Percentiles rank a stretch among this genome's conserved stretches.
These are phyloP conservation scores for Cryptococcus wingfieldii DNA, from an alignment of 1,284 basidiomycete genomes.

Conservation along the genomic window DNA sequence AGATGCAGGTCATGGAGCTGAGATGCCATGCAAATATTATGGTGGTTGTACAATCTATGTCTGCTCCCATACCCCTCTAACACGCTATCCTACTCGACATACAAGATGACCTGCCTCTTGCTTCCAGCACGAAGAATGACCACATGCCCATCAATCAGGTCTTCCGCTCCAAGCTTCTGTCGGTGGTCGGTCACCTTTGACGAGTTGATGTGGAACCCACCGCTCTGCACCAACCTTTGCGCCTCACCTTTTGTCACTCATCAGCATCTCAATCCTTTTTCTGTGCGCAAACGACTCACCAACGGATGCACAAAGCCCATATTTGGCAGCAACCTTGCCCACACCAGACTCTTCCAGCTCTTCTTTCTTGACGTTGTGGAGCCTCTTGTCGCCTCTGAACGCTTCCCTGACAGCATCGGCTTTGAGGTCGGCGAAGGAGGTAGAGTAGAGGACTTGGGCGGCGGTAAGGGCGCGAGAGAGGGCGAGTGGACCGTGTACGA, in stretches of 20 bases:
- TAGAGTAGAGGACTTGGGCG: constrained; percentile 61
- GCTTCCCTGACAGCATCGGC: constrained; percentile 56
- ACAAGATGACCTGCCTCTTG: constrained; percentile 66
- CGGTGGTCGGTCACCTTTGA: constrained; percentile 44
- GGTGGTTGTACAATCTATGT: neutral
- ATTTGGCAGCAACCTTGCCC: constrained; percentile 56
- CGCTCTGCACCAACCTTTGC: constrained; percentile 53
- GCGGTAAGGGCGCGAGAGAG: constrained; percentile 57
- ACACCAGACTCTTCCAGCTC: constrained; percentile 56
- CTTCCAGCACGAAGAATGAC: constrained; percentile 71
- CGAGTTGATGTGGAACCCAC: constrained; percentile 59
- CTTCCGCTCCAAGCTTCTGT: constrained; percentile 46
- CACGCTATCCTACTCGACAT: constrained; percentile 25
- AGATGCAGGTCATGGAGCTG: no score
- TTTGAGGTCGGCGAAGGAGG: constrained; percentile 52
- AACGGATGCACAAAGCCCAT: constrained; percentile 57
- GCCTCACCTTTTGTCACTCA: constrained; percentile 49
- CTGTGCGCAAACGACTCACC: constrained; percentile 49
- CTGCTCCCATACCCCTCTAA: neutral
- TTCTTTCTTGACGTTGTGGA: constrained; percentile 51
- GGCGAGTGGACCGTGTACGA: constrained; percentile 65
- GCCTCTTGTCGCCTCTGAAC: constrained; percentile 59
- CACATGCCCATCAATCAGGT: constrained; percentile 63
- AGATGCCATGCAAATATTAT: neutral
- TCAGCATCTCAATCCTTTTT: neutral